Conservation (phyloP, 345 rosid genomes). For the Litchi chinensis region DNA sequence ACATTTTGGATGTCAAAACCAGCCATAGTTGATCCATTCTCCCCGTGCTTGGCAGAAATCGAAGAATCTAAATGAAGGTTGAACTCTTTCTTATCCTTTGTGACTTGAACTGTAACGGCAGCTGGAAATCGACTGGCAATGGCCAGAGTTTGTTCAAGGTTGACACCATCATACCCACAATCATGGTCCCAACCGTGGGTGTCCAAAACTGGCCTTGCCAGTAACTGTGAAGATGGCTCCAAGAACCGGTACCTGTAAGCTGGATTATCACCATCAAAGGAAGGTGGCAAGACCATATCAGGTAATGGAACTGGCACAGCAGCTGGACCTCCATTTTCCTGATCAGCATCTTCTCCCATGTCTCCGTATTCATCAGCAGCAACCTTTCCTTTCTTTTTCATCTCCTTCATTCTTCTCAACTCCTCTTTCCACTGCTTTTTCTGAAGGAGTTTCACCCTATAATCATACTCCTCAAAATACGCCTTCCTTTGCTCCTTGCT, state of each 20-base stretch:
- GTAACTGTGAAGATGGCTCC: constrained; percentile 82
- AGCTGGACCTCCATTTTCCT: constrained; percentile 73
- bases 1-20: constrained; percentile 97
- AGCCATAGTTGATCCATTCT: constrained; percentile 83
- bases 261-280: constrained; percentile 83
- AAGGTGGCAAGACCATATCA: constrained; percentile 89
- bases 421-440: constrained; percentile 94
- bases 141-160: constrained; percentile 72
- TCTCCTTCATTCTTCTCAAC: constrained; percentile 72
- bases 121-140: constrained; percentile 69
- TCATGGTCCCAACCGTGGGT: constrained; percentile 99
- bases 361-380: constrained; percentile 53
- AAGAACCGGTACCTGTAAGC: constrained; percentile 87
- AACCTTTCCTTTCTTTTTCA: constrained; percentile 76
- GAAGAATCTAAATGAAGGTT: constrained; percentile 94
- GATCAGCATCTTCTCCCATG: constrained; percentile 71
- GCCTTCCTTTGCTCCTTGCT: constrained; percentile 79
- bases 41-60: constrained; percentile 75
- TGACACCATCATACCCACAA: constrained; percentile 94
- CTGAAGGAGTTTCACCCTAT: constrained; percentile 90
- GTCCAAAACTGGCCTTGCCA: constrained; percentile 91
- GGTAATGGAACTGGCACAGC: constrained; percentile 89
- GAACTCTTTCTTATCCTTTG: constrained; percentile 96
- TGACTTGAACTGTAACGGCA: constrained; percentile 74
- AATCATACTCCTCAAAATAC: constrained; percentile 92